Conservation (phyloP, 176 grass and related monocot genomes). For the Oryza nivara region DNA sequence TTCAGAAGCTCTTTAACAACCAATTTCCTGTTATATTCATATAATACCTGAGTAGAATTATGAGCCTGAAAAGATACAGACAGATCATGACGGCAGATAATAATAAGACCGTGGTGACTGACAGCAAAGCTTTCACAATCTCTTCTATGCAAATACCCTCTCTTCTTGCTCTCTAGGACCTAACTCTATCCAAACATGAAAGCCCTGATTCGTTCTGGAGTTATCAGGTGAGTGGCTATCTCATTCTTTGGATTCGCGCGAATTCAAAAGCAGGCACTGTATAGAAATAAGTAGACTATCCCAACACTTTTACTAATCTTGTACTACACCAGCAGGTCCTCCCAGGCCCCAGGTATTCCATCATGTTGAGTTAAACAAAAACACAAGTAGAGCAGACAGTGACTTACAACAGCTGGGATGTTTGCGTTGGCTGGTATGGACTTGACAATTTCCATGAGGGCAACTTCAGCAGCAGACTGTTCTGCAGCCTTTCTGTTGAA, state of each 20-base stretch:
- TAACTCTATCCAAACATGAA: not conserved
- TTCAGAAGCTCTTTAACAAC: constrained; percentile 17
- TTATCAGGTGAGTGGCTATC: no score
- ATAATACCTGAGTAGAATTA: not conserved
- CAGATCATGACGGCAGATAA: not conserved
- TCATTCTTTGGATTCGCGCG: not conserved
- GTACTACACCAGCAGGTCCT: not conserved
- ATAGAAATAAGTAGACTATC: not conserved
- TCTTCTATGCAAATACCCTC: no score
- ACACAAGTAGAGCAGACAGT: not conserved
- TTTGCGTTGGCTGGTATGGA: constrained; percentile 32
- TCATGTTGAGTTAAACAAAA: not conserved
- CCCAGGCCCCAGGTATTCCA: not conserved
- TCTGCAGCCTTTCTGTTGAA: constrained; percentile 83
- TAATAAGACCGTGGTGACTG: not conserved
- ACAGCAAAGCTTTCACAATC: not conserved
- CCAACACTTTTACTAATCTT: not conserved
- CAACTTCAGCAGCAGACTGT: constrained; percentile 85
- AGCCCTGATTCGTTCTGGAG: not conserved
- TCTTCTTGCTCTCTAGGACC: not conserved
- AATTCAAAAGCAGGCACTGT: not conserved
- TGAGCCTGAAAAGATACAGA: constrained; percentile 2
- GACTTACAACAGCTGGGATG: constrained; percentile 52
- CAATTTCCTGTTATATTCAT: not conserved
- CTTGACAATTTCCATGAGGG: constrained; percentile 64